These are phyloP conservation scores for Acrasis kona DNA, from an alignment of 78 protist genomes.

Conservation along the genomic window DNA sequence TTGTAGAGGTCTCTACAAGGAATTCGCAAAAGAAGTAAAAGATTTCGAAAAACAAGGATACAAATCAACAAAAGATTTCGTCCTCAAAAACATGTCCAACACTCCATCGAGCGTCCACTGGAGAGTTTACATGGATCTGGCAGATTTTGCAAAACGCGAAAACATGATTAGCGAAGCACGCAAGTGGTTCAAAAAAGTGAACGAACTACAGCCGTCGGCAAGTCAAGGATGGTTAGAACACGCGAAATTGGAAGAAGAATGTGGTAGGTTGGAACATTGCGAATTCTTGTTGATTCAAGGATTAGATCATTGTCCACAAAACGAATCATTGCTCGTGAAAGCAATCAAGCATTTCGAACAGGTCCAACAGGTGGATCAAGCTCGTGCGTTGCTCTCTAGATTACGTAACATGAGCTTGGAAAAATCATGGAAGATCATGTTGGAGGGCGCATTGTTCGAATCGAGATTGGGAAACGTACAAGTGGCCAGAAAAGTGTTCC, in stretches of 20 bases:
- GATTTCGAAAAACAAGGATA: too few species aligned
- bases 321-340: slow-evolving; percentile 26
- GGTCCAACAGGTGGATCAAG: not conserved
- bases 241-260: slow-evolving; percentile 81
- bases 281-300: slow-evolving; percentile 52
- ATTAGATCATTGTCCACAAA: slow-evolving; percentile 45
- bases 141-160: slow-evolving; percentile 54
- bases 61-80: too few species aligned
- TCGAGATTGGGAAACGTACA: slow-evolving; percentile 64
- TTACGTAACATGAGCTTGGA: slow-evolving; percentile 35
- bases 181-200: slow-evolving; percentile 31
- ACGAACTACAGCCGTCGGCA: slow-evolving; percentile 30
- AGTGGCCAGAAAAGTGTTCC: slow-evolving; percentile 61
- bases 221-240: slow-evolving; percentile 72
- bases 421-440: slow-evolving; percentile 70
- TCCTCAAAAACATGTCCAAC: too few species aligned
- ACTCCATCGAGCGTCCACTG: slow-evolving; percentile 28
- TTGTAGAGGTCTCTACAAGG: too few species aligned
- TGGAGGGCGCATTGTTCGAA: slow-evolving; percentile 84
- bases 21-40: too few species aligned
- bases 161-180: slow-evolving; percentile 42
- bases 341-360: not conserved
- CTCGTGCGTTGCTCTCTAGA: not conserved
- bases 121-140: slow-evolving; percentile 60
- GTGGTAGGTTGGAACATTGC: slow-evolving; percentile 52